Evolutionary conservation across 306 rosid species (phyloP).

Genomic region (Betula pendula): DNA sequence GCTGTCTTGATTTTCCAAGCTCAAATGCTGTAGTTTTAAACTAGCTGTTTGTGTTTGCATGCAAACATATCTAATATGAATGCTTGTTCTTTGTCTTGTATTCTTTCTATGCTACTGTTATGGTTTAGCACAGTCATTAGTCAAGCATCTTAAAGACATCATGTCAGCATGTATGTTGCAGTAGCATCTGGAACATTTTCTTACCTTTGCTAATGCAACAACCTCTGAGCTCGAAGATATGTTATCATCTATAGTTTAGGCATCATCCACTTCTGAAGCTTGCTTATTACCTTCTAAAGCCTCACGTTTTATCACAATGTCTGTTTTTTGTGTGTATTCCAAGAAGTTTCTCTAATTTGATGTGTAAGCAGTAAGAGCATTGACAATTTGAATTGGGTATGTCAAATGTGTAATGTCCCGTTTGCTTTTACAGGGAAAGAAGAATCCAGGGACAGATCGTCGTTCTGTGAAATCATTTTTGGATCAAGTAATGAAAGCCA

Average conservation of each 20-base stretch:
- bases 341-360: background rate
- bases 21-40: background rate
- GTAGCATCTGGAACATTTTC: background rate
- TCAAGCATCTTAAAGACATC: background rate
- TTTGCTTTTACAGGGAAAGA: slow-evolving; percentile 77
- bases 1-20: slow-evolving; percentile 1
- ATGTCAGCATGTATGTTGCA: background rate
- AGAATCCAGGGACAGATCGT: slow-evolving; percentile 83
- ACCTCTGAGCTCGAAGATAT: background rate
- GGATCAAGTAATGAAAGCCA: slow-evolving; percentile 66
- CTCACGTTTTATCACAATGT: background rate
- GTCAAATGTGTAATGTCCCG: background rate
- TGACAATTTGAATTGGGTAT: background rate
- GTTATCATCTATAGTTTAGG: background rate
- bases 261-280: background rate
- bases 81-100: background rate
- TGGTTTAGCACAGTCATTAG: background rate
- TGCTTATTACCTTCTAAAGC: background rate
- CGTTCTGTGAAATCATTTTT: slow-evolving; percentile 67
- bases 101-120: background rate
- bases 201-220: background rate
- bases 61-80: background rate
- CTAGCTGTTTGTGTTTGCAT: background rate
- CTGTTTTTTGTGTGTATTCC: background rate
- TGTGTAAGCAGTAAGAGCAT: background rate